Evolutionary conservation across 2,329 filamentous ascomycete species (phyloP).

Genomic region (Talaromyces sp.): DNA sequence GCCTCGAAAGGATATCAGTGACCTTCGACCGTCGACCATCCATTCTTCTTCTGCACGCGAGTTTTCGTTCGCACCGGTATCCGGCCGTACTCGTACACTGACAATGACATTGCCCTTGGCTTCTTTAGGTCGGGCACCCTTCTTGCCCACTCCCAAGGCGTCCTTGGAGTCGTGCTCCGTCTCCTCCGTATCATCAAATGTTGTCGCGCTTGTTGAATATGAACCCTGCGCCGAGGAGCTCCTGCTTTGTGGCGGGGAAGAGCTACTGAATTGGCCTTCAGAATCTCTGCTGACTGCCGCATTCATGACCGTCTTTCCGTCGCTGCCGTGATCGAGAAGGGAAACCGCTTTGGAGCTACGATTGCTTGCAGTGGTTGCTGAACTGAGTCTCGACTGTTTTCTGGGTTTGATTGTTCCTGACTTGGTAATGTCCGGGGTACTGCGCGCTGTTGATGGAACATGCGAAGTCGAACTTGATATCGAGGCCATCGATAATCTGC

Average conservation of each 20-base stretch:
- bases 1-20: constrained; percentile 77
- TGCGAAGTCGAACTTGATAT: constrained; percentile 30
- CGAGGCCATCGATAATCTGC: constrained; percentile 59
- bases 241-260: constrained; percentile 81
- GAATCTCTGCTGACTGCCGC: constrained; percentile 63
- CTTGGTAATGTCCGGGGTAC: constrained; percentile 46
- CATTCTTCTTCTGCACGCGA: constrained; percentile 74
- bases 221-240: constrained; percentile 91
- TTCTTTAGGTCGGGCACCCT: constrained; percentile 54
- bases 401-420: constrained; percentile 45
- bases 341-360: constrained; percentile 61
- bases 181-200: constrained; percentile 76
- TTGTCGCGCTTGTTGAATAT: constrained; percentile 85
- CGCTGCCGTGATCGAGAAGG: constrained; percentile 72
- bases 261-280: constrained; percentile 71
- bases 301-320: constrained; percentile 68
- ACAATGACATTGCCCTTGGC: constrained; percentile 93
- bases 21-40: constrained; percentile 82
- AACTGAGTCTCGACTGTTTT: constrained; percentile 57
- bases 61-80: constrained; percentile 61
- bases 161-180: constrained; percentile 53
- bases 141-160: constrained; percentile 32
- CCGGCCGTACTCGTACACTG: constrained; percentile 88
- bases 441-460: constrained; percentile 21
- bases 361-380: constrained; percentile 51